Evolutionary conservation across 495 filamentous ascomycete genomes (phyloP).

Genomic region (Pyrenula aspistea): DNA sequence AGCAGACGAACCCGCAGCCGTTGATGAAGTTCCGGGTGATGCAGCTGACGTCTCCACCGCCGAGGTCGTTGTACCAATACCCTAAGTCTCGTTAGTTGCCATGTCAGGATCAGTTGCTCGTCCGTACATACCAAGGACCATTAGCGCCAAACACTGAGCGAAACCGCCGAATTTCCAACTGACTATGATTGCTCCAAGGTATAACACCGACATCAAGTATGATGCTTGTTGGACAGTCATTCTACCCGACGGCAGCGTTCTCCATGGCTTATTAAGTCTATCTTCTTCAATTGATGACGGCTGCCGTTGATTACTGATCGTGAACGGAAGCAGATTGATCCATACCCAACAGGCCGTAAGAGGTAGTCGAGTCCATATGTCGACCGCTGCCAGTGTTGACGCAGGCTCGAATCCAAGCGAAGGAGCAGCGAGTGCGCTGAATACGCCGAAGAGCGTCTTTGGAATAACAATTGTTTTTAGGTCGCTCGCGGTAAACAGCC

Average conservation of each 20-base stretch:
- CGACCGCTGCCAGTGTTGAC: neutral
- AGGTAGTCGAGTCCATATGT: conserved; percentile 8
- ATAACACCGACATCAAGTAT: conserved; percentile 6
- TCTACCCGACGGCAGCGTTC: conserved; percentile 16
- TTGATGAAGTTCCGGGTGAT: conserved; percentile 20
- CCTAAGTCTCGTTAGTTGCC: too few species aligned
- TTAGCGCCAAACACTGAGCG: conserved; percentile 11
- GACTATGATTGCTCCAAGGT: conserved; percentile 3
- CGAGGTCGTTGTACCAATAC: conserved; percentile 22
- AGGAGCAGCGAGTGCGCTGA: conserved; percentile 16
- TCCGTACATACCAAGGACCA: conserved; percentile 12
- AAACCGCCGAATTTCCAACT: conserved; percentile 9
- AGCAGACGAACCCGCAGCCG: conserved; percentile 16
- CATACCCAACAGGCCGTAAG: conserved; percentile 16
- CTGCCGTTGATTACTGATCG: conserved; percentile 21
- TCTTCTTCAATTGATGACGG: conserved; percentile 18
- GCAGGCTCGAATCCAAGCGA: conserved; percentile 1
- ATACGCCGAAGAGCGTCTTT: conserved; percentile 22
- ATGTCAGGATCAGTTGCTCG: too few species aligned
- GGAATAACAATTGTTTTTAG: conserved; percentile 27
- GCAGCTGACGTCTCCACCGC: conserved; percentile 12
- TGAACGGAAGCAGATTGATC: conserved; percentile 20
- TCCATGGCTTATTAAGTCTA: conserved; percentile 26
- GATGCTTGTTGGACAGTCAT: conserved; percentile 10
- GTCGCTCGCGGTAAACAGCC: conserved; percentile 26